Evolutionary conservation across 345 rosid genomes (phyloP).

Genomic region (Eucalyptus pumila): DNA sequence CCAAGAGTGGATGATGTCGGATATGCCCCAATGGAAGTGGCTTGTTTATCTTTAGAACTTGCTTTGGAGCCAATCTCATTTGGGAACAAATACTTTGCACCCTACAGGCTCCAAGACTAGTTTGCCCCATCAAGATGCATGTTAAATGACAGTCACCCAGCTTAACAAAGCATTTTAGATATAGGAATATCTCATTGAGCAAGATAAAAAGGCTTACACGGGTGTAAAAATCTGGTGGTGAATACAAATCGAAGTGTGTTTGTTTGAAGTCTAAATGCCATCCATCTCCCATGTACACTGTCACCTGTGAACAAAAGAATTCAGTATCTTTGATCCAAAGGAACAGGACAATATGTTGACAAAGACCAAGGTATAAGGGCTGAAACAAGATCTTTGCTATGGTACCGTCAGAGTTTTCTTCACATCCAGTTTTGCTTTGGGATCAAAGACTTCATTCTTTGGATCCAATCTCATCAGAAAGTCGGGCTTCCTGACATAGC

Average conservation of each 20-base stretch:
- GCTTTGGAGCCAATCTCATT: background rate
- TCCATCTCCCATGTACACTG: conserved; percentile 70
- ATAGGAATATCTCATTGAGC: background rate
- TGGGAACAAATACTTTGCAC: background rate
- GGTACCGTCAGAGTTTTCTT: conserved; percentile 46
- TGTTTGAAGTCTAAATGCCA: conserved; percentile 67
- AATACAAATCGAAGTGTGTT: conserved; percentile 58
- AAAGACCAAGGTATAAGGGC: background rate
- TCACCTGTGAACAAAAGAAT: conserved; percentile 25
- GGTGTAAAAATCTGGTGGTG: conserved; percentile 79
- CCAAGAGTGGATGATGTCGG: background rate
- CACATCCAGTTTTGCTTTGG: conserved; percentile 14
- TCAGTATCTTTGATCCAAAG: background rate
- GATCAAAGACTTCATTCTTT: conserved; percentile 29
- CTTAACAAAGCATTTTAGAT: background rate
- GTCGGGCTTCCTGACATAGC: conserved; percentile 74
- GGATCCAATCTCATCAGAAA: conserved; percentile 26
- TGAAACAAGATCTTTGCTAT: background rate
- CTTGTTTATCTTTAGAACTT: background rate
- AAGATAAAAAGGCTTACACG: conserved; percentile 22
- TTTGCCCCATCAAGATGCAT: background rate
- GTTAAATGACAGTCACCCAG: background rate
- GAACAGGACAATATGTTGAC: background rate
- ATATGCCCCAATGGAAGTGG: background rate
- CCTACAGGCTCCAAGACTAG: background rate